These are phyloP conservation scores for Komagataella mondaviorum DNA, from an alignment of 805 yeast species.

Conservation along the genomic window DNA sequence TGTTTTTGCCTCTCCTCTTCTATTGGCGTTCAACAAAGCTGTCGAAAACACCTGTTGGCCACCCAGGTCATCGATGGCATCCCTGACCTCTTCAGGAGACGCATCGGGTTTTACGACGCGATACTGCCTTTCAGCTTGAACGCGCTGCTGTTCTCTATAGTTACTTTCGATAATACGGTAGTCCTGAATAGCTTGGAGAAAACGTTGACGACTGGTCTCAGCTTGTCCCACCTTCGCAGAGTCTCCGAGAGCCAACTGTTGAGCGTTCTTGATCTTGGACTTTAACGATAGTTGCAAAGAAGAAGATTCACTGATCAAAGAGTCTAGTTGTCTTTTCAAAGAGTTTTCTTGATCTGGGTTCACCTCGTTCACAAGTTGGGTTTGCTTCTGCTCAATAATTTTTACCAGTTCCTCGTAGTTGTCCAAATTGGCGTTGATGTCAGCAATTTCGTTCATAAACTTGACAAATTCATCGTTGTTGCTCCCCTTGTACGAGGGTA, in stretches of 20 bases:
- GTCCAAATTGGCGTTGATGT: constrained; percentile 53
- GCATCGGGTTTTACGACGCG: constrained; percentile 82
- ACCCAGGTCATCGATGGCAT: constrained; percentile 73
- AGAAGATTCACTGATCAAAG: constrained; percentile 63
- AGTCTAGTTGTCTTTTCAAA: constrained; percentile 64
- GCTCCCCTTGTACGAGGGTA: constrained; percentile 2
- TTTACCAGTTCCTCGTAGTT: constrained; percentile 60
- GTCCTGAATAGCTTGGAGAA: constrained; percentile 75
- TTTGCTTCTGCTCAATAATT: constrained; percentile 58
- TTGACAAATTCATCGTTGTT: constrained; percentile 28
- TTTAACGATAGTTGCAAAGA: constrained; percentile 67
- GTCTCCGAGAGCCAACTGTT: constrained; percentile 57
- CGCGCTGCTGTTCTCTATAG: constrained; percentile 71
- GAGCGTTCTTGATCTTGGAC: constrained; percentile 62
- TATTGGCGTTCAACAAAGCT: constrained; percentile 74
- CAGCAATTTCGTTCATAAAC: constrained; percentile 58
- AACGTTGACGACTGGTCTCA: constrained; percentile 73
- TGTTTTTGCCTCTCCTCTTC: constrained; percentile 90
- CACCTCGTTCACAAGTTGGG: constrained; percentile 57
- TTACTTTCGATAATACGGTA: constrained; percentile 79
- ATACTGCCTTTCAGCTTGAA: constrained; percentile 88
- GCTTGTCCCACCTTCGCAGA: constrained; percentile 81
- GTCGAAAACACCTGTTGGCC: constrained; percentile 91
- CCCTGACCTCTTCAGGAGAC: constrained; percentile 68
- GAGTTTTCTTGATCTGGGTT: constrained; percentile 57